Evolutionary conservation across 2,329 filamentous ascomycete genomes (phyloP).

Genomic region (Aspergillus carbonarius): DNA sequence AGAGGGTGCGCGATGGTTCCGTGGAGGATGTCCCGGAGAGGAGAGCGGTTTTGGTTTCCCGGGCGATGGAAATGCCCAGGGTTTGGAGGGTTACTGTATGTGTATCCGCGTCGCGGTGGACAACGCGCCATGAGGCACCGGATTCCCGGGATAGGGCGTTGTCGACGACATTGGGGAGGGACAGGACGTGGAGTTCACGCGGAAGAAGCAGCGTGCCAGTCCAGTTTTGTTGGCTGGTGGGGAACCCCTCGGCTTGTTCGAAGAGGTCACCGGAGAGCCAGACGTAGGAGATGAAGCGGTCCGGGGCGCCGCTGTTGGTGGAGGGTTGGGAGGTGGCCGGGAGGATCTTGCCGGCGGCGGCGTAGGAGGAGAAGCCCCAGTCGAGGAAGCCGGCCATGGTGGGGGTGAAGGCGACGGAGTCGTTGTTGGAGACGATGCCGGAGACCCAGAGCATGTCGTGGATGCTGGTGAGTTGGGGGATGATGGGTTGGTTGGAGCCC

Average conservation of each 20-base stretch:
- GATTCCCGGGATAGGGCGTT: constrained; percentile 12
- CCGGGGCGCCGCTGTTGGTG: constrained; percentile 16
- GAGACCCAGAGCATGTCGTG: constrained; percentile 23
- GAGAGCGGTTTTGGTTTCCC: constrained; percentile 17
- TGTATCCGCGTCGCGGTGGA: not conserved
- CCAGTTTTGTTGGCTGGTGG: constrained; percentile 17
- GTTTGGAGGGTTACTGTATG: constrained; percentile 14
- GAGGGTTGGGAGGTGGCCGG: constrained; percentile 15
- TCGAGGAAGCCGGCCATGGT: constrained; percentile 22
- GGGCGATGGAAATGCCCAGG: constrained; percentile 18
- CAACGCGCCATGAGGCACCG: constrained; percentile 12
- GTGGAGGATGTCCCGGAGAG: not conserved
- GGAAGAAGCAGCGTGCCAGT: constrained; percentile 15
- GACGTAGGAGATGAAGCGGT: constrained; percentile 18
- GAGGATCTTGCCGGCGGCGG: constrained; percentile 20
- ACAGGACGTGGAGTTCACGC: constrained; percentile 13
- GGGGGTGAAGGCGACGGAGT: constrained; percentile 12
- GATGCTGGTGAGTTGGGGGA: constrained; percentile 14
- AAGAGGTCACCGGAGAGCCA: constrained; percentile 20
- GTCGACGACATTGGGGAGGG: constrained; percentile 15
- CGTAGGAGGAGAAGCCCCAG: constrained; percentile 19
- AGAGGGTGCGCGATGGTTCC: constrained; percentile 5
- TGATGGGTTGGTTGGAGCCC: constrained; percentile 12
- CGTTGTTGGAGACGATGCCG: constrained; percentile 9
- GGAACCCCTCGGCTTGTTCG: constrained; percentile 13